Percentiles rank a stretch among this genome's conserved stretches.
These are phyloP conservation scores for Grosmannia clavigera DNA, from an alignment of 2,329 filamentous ascomycete species.

Conservation along the genomic window DNA sequence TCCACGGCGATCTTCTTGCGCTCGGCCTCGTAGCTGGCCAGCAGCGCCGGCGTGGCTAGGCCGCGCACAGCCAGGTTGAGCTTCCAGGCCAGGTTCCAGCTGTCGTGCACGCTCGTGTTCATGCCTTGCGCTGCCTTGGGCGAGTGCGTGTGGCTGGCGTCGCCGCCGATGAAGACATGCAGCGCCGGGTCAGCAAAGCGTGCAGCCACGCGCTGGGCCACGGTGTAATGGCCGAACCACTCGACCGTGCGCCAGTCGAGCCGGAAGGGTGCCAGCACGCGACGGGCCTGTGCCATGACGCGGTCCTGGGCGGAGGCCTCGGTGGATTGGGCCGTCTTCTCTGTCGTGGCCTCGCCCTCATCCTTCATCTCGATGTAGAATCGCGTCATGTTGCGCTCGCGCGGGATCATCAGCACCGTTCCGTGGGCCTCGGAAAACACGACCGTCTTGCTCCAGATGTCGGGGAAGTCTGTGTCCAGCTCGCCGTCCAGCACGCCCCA, in stretches of 20 bases:
- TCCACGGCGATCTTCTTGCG: constrained; percentile 49
- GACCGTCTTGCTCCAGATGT: constrained; percentile 63
- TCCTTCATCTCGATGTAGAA: constrained; percentile 45
- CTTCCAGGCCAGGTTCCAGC: constrained; percentile 34
- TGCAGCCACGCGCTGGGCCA: constrained; percentile 58
- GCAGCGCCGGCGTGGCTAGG: constrained; percentile 37
- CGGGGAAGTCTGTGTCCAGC: constrained; percentile 59
- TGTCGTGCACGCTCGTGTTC: constrained; percentile 50
- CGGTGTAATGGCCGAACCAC: constrained; percentile 62
- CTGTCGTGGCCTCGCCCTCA: constrained; percentile 13
- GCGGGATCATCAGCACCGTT: constrained; percentile 58
- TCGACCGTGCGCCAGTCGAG: constrained; percentile 45
- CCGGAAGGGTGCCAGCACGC: constrained; percentile 44
- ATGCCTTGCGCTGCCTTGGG: constrained; percentile 49
- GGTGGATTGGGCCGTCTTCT: constrained; percentile 11
- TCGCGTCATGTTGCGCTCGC: constrained; percentile 60
- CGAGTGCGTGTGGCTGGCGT: constrained; percentile 49
- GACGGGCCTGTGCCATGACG: constrained; percentile 49
- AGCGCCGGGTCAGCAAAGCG: constrained; percentile 49
- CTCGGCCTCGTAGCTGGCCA: constrained; percentile 50
- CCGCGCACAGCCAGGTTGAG: constrained; percentile 41
- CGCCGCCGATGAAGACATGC: constrained; percentile 49
- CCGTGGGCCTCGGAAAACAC: constrained; percentile 54
- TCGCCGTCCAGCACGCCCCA: constrained; percentile 65
- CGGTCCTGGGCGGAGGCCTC: constrained; percentile 32